Percentiles rank a stretch among this genome's conserved stretches.
phyloP scores from a whole-genome alignment of 108 stramenopile genomes.

The Skeletonema marinoi region DNA sequence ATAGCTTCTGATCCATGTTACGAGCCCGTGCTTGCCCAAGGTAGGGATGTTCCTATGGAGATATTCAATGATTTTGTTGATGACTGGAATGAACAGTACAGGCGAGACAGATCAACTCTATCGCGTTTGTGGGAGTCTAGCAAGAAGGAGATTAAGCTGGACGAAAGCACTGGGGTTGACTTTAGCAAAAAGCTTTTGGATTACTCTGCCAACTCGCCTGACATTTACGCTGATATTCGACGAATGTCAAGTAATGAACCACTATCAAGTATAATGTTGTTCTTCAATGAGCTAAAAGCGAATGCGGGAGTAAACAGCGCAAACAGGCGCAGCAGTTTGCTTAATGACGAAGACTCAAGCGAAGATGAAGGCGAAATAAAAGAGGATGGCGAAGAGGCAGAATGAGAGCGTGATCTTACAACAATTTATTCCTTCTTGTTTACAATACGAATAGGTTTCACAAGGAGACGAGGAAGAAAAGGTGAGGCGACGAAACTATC shows the following conservation, averaged over 20 bases:
- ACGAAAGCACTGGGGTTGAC: constrained; percentile 42
- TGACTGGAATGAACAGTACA: constrained; percentile 73
- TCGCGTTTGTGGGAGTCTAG: constrained; percentile 34
- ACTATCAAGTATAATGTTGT: constrained; percentile 67
- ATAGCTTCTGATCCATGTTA: constrained; percentile 52
- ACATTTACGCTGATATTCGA: constrained; percentile 53
- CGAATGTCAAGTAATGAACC: constrained; percentile 64
- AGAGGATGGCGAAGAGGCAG: constrained; percentile 64
- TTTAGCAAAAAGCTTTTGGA: constrained; percentile 61
- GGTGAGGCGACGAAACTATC: not conserved
- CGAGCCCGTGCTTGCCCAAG: constrained; percentile 60
- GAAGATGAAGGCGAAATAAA: constrained; percentile 91
- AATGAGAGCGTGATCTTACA: not conserved
- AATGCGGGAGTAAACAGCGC: constrained; percentile 1
- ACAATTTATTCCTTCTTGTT: not conserved
- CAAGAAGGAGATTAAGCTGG: constrained; percentile 42
- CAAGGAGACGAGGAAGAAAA: not conserved
- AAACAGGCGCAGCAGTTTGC: constrained; percentile 9
- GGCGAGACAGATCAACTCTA: constrained; percentile 60
- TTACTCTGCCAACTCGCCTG: constrained; percentile 51
- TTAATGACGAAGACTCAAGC: constrained; percentile 63
- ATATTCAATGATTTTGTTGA: constrained; percentile 81
- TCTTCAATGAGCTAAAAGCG: constrained; percentile 61
- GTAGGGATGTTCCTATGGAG: constrained; percentile 66
- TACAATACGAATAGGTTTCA: not conserved